phyloP scores from a whole-genome alignment of 306 rosid species.

The Trifolium repens region DNA sequence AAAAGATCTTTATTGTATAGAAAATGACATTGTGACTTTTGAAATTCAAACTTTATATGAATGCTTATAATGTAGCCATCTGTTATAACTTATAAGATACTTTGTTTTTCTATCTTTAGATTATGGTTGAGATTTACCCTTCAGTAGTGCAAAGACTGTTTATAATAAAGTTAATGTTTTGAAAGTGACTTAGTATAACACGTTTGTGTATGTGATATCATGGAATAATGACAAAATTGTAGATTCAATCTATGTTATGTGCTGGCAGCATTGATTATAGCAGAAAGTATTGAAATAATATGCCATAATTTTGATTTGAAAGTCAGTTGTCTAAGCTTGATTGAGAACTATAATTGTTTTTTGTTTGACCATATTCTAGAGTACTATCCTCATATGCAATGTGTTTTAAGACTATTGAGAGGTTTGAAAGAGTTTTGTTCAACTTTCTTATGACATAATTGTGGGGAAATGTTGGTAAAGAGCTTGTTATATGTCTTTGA shows the following conservation, averaged over 20 bases:
- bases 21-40: slow-evolving; percentile 23
- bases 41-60: slow-evolving; percentile 29
- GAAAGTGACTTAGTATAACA: slow-evolving; percentile 28
- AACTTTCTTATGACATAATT: background rate
- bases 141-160: background rate
- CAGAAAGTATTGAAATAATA: slow-evolving; percentile 19
- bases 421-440: background rate
- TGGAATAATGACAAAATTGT: slow-evolving; percentile 28
- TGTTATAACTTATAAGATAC: slow-evolving; percentile 1
- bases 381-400: background rate
- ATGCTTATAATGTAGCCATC: slow-evolving; percentile 20
- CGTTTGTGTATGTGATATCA: slow-evolving; percentile 2
- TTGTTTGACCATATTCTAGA: background rate
- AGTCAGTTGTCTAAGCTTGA: slow-evolving; percentile 20
- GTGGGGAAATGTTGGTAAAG: background rate
- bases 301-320: background rate
- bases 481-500: background rate
- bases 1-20: background rate
- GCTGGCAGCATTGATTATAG: slow-evolving; percentile 14
- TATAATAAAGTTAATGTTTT: background rate
- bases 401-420: background rate
- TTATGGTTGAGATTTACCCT: slow-evolving; percentile 7
- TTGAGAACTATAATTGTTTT: slow-evolving; percentile 2
- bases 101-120: background rate
- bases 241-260: slow-evolving; percentile 34